Evolutionary conservation across 441 rosid species (phyloP).

Genomic region (Bruguiera hainesii): DNA sequence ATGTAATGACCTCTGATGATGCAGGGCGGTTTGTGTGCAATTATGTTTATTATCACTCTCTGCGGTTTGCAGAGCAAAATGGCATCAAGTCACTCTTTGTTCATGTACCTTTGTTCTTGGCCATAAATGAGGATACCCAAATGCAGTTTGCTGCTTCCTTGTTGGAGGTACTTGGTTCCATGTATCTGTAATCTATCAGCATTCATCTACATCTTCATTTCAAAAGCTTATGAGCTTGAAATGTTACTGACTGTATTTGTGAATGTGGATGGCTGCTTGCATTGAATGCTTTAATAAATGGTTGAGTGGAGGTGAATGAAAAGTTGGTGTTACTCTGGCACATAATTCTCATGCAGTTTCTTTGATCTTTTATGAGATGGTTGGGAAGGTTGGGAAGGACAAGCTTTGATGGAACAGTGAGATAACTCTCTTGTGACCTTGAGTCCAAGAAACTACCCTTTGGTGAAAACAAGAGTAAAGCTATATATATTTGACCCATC

Average conservation of each 20-base stretch:
- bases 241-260: conserved; percentile 18
- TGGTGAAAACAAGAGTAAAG: too few relatives aligned
- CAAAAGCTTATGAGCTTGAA: conserved; percentile 18
- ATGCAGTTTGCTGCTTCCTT: conserved; percentile 82
- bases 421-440: too few relatives aligned
- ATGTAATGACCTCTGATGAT: conserved; percentile 78
- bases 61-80: conserved; percentile 78
- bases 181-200: conserved; percentile 41
- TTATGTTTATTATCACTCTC: conserved; percentile 91
- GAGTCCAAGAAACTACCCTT: too few relatives aligned
- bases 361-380: conserved; percentile 6
- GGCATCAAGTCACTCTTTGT: conserved; percentile 77
- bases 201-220: conserved; percentile 21
- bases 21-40: conserved; percentile 98
- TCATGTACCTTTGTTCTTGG: conserved; percentile 88
- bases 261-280: conserved; percentile 23
- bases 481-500: too few relatives aligned
- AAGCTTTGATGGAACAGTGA: too few relatives aligned
- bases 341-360: conserved; percentile 26
- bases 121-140: conserved; percentile 83
- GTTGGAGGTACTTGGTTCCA: conserved; percentile 81
- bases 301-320: conserved; percentile 27
- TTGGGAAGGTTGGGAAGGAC: conserved; percentile 13
- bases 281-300: conserved; percentile 31
- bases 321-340: conserved; percentile 21